Evolutionary conservation across 73 alveolate genomes (phyloP), one percentile per base, ranked within the genome.

Genomic region (Blepharisma japonicum): DNA sequence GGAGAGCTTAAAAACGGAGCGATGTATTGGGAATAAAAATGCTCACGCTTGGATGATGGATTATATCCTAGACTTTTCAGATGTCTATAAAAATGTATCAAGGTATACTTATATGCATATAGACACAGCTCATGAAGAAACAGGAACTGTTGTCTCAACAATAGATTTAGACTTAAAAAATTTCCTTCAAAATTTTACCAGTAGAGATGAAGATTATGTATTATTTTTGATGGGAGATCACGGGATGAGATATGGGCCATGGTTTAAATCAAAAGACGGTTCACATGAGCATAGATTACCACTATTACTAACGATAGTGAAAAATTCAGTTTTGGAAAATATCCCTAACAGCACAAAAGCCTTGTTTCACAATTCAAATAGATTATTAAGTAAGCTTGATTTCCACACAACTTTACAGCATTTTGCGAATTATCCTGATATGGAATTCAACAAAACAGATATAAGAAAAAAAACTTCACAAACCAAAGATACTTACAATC

Each of bases 151-250:
- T 70, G n/a, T 70, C 20, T 39, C 20, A 1, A 47, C 42, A 14
- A n/a, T 70, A 18, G 80, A 70, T 70, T 11, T 14, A 14, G 56
- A 70, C 42, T 47, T 70, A 45, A 45, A 39, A 9, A 1, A 70
- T 39, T 70, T 70, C 27, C 42, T 70, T 7, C 21, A 25, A 70
- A 5, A 47, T 9, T 45, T 70, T 47, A 14, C n/a, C 3, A 39
- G 27, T 4, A 9, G 25, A 14, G 5, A 70, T 39, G 56, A 45
- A 70, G 45, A 70, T 39, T 14, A 25, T 45, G 66, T 70, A 7
- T 38, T 70, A 9, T 70, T 70, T 5, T 5, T 70, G 2, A 70
- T 70, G 80, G 80, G 80, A 70, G 80, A 70, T 70, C 80, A 70
- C 27, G 80, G 80, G 27, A 45, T 47, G 66, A 70, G 80, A 45